Conservation (phyloP, 2,329 filamentous ascomycete species). For the Fusarium humuli region DNA sequence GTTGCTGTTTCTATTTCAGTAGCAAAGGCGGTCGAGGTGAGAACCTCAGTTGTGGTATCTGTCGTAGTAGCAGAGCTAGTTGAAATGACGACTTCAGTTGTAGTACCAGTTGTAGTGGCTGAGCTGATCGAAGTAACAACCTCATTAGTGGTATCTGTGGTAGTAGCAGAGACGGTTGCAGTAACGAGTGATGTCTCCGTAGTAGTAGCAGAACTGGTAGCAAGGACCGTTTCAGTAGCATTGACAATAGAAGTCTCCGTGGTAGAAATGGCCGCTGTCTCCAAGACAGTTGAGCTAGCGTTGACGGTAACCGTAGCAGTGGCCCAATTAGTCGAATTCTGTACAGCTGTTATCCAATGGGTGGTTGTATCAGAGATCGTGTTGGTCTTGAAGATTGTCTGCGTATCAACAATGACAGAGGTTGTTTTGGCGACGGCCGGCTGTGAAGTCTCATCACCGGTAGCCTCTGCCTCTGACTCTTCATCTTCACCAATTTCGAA, state of each 20-base stretch:
- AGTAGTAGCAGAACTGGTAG: neutral
- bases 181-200: neutral
- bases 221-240: neutral
- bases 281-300: neutral
- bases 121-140: neutral
- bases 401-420: neutral
- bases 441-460: neutral
- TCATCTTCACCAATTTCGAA: neutral
- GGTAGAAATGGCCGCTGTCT: neutral
- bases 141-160: neutral
- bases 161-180: neutral
- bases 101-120: neutral
- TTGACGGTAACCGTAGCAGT: neutral
- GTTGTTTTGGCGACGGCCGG: neutral
- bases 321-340: neutral
- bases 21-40: neutral
- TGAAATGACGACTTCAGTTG: neutral
- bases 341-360: neutral
- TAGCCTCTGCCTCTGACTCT: too few species aligned
- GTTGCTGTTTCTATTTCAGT: neutral
- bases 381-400: neutral
- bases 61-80: neutral
- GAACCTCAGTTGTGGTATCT: neutral
- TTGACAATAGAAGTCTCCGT: neutral
- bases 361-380: neutral